These are phyloP conservation scores for Nakazawaea anatomiae DNA, from an alignment of 805 yeast genomes.

Conservation along the genomic window DNA sequence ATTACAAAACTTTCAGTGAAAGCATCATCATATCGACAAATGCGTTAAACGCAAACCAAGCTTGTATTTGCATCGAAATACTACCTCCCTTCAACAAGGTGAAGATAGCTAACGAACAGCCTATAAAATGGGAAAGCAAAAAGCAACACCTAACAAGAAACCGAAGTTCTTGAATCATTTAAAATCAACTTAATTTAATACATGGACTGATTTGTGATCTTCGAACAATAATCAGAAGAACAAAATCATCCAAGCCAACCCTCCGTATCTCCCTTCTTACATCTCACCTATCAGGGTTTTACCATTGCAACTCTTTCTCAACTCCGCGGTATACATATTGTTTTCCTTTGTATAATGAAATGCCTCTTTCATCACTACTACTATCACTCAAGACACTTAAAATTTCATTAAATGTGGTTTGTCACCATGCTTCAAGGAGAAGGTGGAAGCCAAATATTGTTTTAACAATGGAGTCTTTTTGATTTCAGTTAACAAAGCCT, in stretches of 20 bases:
- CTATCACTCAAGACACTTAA: slow-evolving; percentile 35
- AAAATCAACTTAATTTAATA: too few species aligned
- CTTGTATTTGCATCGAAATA: neutral
- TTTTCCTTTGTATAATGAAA: too few species aligned
- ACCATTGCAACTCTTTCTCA: too few species aligned
- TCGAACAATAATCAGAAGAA: too few species aligned
- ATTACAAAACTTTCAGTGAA: too few species aligned
- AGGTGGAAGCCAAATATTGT: slow-evolving; percentile 92
- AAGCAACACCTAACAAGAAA: slow-evolving; percentile 12
- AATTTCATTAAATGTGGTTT: slow-evolving; percentile 97
- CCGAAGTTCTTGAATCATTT: neutral
- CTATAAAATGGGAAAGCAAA: neutral
- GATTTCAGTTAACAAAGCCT: slow-evolving; percentile 86
- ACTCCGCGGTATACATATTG: too few species aligned
- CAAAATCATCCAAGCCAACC: too few species aligned
- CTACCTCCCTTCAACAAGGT: neutral
- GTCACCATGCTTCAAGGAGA: slow-evolving; percentile 97
- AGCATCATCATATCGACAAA: neutral
- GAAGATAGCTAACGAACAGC: slow-evolving; percentile 22
- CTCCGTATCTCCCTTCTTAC: too few species aligned
- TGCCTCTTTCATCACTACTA: too few species aligned
- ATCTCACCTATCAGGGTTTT: too few species aligned
- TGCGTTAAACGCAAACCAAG: neutral
- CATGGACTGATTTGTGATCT: too few species aligned
- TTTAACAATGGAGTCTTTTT: slow-evolving; percentile 96